Base-by-base conservation (phyloP, 2,329 filamentous ascomycete genomes). In the Hypoxylon sp. region DNA sequence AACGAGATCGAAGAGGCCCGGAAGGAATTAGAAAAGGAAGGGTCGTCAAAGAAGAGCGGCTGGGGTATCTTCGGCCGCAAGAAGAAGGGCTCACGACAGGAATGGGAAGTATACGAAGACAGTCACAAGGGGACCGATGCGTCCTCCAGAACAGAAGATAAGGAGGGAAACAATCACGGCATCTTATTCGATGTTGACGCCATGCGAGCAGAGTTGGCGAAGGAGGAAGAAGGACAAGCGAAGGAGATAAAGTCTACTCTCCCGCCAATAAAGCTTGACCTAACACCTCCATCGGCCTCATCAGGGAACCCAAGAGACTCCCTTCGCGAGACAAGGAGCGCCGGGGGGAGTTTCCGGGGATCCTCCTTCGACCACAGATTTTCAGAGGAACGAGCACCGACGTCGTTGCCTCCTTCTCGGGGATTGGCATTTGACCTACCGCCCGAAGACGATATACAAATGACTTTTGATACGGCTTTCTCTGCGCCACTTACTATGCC, bases 131-230 rank as follows among this genome's bases (percentile, higher is more conserved):
- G 68, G 30, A 60, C 54, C 17, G 51, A 61, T 2, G 19, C 32
- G 30, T 58, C 49, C 6, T 41, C 55, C 7, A 63, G 50, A 47
- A 73, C 73, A 6, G 77, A 81, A 46, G 78, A 78, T 11, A 77
- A 76, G 53, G 72, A 76, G 6, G 75, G 76, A 4, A 79, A 71
- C 49, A 85, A 83, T 62, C 75, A 76, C 30, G 82, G 82, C 23
- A 88, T 97, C 6, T 78, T 99, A 34, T 99, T 99, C 65, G 94
- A 99, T 65, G 84, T 99, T 35, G 94, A 99, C 64, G 94, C 94
- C 8, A 97, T 99, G 59, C 82, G 90, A 37, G 87, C 90, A 7
- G 90, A 95, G 64, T 76, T 99, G 23, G 90, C 90, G 19, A 83
- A 82, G 37, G 88, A 93, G 56, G 63, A 71, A 15, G 42, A 80